These are phyloP conservation scores for Tuber calosporum DNA, from an alignment of 495 filamentous ascomycete genomes.

Conservation along the genomic window DNA sequence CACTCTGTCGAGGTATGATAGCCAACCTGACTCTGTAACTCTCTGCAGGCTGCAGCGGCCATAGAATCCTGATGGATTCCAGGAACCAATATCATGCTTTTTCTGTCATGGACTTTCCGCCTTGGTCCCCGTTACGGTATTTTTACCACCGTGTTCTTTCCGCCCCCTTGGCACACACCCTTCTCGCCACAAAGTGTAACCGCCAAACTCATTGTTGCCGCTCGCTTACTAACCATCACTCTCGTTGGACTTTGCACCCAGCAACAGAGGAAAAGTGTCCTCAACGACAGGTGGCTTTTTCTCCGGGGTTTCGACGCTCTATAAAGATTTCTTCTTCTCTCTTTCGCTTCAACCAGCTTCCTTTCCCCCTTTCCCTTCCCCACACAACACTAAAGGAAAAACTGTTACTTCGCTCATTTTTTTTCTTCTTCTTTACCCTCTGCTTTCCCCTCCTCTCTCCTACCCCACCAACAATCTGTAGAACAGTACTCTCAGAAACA, in stretches of 20 bases:
- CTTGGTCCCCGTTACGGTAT: neutral
- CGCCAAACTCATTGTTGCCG: slow-evolving; percentile 8
- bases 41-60: neutral
- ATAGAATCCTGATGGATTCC: neutral
- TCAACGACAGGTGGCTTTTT: slow-evolving; percentile 40
- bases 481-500: neutral
- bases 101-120: neutral
- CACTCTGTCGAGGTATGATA: neutral
- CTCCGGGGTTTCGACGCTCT: slow-evolving; percentile 11
- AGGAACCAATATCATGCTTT: neutral
- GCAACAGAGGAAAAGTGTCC: slow-evolving; percentile 35
- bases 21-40: neutral
- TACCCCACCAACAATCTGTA: slow-evolving; percentile 15
- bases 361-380: slow-evolving; percentile 16
- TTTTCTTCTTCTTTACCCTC: slow-evolving; percentile 17
- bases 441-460: slow-evolving; percentile 20
- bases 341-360: slow-evolving; percentile 17
- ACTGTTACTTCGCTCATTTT: slow-evolving; percentile 2
- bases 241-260: slow-evolving; percentile 12
- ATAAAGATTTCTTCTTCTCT: slow-evolving; percentile 35
- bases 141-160: slow-evolving; percentile 40
- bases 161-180: slow-evolving; percentile 27
- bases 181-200: slow-evolving; percentile 5
- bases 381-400: neutral
- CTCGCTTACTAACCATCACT: slow-evolving; percentile 19